Percentiles rank a stretch among this genome's conserved stretches.
Evolutionary conservation across 2,329 filamentous ascomycete genomes (phyloP).

Genomic region (Aspergillus sp.): DNA sequence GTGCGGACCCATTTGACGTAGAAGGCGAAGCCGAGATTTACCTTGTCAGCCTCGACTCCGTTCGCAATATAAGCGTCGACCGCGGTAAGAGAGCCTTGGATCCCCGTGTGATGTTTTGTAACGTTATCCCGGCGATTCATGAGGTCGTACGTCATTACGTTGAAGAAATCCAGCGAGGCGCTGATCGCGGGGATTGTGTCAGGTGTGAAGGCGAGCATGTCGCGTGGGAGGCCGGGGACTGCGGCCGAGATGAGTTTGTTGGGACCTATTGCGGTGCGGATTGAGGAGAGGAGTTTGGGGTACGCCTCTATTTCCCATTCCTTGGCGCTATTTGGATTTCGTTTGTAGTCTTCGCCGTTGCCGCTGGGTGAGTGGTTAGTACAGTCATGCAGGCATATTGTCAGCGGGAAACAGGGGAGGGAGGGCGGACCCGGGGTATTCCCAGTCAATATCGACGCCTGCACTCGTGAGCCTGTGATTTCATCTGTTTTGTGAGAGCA

Average conservation of each 20-base stretch:
- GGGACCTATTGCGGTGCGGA: background rate
- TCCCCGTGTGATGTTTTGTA: constrained; percentile 12
- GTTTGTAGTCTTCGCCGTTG: constrained; percentile 17
- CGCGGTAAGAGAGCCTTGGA: constrained; percentile 1
- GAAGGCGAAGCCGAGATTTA: constrained; percentile 16
- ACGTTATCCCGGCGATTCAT: constrained; percentile 15
- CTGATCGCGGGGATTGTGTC: background rate
- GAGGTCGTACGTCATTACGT: constrained; percentile 17
- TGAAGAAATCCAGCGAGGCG: constrained; percentile 12
- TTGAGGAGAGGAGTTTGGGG: constrained; percentile 3
- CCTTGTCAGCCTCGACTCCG: constrained; percentile 2
- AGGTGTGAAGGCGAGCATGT: constrained; percentile 15
- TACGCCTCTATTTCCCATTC: constrained; percentile 11
- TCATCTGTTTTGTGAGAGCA: background rate
- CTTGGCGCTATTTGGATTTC: constrained; percentile 4
- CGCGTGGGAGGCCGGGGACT: constrained; percentile 10
- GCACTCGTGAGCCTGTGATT: background rate
- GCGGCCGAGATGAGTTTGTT: constrained; percentile 11
- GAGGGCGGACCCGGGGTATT: constrained; percentile 13
- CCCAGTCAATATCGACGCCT: constrained; percentile 19
- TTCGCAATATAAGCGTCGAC: constrained; percentile 10
- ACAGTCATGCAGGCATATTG: too few relatives aligned
- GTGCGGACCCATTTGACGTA: constrained; percentile 17
- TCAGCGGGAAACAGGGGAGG: too few relatives aligned
- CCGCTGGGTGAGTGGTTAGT: background rate